phyloP scores from a whole-genome alignment of 805 yeast species.

The Yarrowia alimentaria region DNA sequence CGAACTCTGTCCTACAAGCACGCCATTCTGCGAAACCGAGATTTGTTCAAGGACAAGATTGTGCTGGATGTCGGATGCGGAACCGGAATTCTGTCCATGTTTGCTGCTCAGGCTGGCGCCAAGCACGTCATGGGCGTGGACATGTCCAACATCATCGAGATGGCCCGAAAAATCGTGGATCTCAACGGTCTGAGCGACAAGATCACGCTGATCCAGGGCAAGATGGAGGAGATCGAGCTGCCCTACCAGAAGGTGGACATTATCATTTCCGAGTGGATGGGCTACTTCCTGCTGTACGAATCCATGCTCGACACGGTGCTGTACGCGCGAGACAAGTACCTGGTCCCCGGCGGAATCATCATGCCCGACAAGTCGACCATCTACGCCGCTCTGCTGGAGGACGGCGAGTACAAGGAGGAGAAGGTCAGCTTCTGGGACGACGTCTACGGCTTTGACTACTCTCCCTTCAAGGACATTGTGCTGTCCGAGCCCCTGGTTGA shows the following conservation, averaged over 20 bases:
- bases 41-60: constrained; percentile 84
- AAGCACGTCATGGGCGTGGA: constrained; percentile 97
- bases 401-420: constrained; percentile 85
- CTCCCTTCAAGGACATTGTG: constrained; percentile 83
- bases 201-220: constrained; percentile 86
- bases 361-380: constrained; percentile 93
- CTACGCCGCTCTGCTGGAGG: constrained; percentile 89
- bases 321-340: constrained; percentile 86
- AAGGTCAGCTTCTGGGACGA: constrained; percentile 94
- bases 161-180: constrained; percentile 87
- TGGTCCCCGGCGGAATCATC: constrained; percentile 77
- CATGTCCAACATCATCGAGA: constrained; percentile 92
- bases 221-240: constrained; percentile 82
- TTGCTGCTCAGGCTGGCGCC: constrained; percentile 98
- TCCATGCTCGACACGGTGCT: constrained; percentile 97
- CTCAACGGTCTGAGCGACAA: constrained; percentile 82
- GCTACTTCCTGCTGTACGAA: constrained; percentile 91
- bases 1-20: constrained; percentile 89
- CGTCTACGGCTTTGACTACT: constrained; percentile 94
- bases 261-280: constrained; percentile 99
- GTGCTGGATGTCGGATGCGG: constrained; percentile 99
- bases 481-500: constrained; percentile 95
- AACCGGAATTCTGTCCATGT: constrained; percentile 95
- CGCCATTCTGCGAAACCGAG: constrained; percentile 87
- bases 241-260: constrained; percentile 91